Conservation (phyloP, 306 rosid species). For the Benincasa hispida region DNA sequence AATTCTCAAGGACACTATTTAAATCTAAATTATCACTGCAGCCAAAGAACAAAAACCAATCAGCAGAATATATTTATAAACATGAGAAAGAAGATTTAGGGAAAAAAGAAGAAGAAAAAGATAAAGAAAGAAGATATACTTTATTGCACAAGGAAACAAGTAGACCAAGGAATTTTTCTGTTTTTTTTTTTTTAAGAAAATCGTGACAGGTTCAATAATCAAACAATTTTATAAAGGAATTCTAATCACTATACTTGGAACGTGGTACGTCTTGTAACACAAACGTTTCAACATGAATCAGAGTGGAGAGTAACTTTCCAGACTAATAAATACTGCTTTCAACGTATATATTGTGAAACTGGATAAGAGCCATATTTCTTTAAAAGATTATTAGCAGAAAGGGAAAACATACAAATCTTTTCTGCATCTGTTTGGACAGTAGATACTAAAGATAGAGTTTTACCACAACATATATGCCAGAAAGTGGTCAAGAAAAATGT, state of each 20-base stretch:
- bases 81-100: neutral
- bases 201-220: neutral
- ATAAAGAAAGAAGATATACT: neutral
- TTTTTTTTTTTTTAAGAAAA: neutral
- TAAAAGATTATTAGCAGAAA: neutral
- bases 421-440: neutral
- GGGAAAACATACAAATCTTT: neutral
- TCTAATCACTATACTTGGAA: neutral
- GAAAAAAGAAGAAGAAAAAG: no score
- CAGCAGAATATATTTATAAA: neutral
- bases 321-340: neutral
- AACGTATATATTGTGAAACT: neutral
- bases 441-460: neutral
- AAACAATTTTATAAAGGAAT: neutral
- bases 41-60: conserved; percentile 6
- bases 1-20: conserved; percentile 71
- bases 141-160: neutral
- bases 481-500: neutral
- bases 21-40: conserved; percentile 76
- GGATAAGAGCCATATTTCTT: neutral
- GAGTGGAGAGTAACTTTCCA: neutral
- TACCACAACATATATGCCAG: neutral
- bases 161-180: neutral
- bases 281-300: neutral
- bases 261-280: neutral